These are phyloP conservation scores for Colletotrichum acutatum DNA, from an alignment of 2,329 filamentous ascomycete species.

Conservation along the genomic window DNA sequence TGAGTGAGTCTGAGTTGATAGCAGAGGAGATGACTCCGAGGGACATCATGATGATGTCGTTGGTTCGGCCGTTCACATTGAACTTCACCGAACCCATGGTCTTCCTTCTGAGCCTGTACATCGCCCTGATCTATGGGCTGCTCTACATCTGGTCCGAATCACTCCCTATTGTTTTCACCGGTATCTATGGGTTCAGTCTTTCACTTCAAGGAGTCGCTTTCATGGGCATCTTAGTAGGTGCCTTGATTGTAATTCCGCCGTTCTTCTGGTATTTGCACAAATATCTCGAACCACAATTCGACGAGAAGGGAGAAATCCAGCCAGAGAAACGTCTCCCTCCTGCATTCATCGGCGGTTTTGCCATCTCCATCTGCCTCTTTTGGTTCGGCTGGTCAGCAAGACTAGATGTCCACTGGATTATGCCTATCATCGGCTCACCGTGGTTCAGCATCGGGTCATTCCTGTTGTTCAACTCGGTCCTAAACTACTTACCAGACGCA, in stretches of 20 bases:
- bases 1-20: constrained; percentile 22
- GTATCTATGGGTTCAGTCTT: constrained; percentile 55
- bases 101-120: constrained; percentile 51
- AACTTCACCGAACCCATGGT: constrained; percentile 47
- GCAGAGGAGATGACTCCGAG: constrained; percentile 32
- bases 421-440: constrained; percentile 64
- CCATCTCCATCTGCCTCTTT: constrained; percentile 76
- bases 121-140: constrained; percentile 59
- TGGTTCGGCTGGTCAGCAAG: constrained; percentile 78
- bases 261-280: constrained; percentile 31
- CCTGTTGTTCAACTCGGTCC: constrained; percentile 36
- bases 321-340: constrained; percentile 37
- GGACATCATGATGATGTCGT: constrained; percentile 37
- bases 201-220: constrained; percentile 72
- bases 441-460: constrained; percentile 66
- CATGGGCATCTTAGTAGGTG: constrained; percentile 66
- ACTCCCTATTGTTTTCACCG: constrained; percentile 57
- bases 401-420: constrained; percentile 67
- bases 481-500: constrained; percentile 38
- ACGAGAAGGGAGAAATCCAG: constrained; percentile 31
- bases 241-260: constrained; percentile 63
- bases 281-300: constrained; percentile 34
- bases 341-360: constrained; percentile 60
- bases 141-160: constrained; percentile 71
- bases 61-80: constrained; percentile 45